Evolutionary conservation across 1,284 basidiomycete species (phyloP).

Genomic region (Cutaneotrichosporon arboriforme): DNA sequence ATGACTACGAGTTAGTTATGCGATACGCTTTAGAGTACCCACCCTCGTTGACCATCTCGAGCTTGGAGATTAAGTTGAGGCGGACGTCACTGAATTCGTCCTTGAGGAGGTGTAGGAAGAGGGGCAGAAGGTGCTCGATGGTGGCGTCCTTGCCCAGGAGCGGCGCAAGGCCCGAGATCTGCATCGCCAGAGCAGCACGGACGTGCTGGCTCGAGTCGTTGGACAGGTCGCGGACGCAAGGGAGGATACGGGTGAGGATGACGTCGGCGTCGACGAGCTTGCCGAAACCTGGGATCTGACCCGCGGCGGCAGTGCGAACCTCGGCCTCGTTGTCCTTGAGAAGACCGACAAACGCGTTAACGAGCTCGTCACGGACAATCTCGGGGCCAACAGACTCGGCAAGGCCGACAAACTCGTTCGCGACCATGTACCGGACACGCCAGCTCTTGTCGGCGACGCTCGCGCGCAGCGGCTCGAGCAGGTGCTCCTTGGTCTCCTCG

Average conservation of each 20-base stretch:
- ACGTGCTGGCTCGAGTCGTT: constrained; percentile 96
- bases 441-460: constrained; percentile 94
- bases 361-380: constrained; percentile 89
- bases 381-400: constrained; percentile 87
- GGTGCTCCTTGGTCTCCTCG: constrained; percentile 82
- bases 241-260: constrained; percentile 86
- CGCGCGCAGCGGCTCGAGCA: constrained; percentile 80
- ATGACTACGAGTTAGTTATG: constrained; percentile 60
- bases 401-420: constrained; percentile 90
- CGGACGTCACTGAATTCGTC: constrained; percentile 99
- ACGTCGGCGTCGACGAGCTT: constrained; percentile 91
- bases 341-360: constrained; percentile 85
- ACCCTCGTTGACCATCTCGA: constrained; percentile 83
- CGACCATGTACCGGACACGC: constrained; percentile 99
- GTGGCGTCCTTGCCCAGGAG: constrained; percentile 90
- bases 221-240: constrained; percentile 93
- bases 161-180: constrained; percentile 96
- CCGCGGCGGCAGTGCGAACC: constrained; percentile 91
- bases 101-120: constrained; percentile 94
- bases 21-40: background rate
- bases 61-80: constrained; percentile 96
- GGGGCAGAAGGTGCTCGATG: constrained; percentile 90
- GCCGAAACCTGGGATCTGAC: constrained; percentile 95
- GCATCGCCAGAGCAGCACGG: constrained; percentile 89
- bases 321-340: constrained; percentile 99